Conservation (phyloP, 345 rosid species). For the Eucalyptus cloeziana region DNA sequence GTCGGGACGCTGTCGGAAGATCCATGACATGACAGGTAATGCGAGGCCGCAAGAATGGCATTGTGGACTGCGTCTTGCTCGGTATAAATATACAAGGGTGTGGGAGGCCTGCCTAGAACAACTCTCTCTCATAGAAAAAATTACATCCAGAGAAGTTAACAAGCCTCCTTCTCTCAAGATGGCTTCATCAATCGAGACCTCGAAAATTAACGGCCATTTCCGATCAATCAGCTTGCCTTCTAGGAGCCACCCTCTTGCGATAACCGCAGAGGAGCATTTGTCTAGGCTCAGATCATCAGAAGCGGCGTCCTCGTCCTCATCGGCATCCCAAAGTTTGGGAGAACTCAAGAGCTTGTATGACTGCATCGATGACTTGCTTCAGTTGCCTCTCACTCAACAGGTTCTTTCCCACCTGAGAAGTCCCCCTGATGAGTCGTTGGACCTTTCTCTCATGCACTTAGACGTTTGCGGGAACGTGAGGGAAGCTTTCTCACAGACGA, state of each 20-base stretch:
- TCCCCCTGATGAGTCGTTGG: not conserved
- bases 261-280: not conserved
- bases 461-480: not conserved
- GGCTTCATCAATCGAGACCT: not conserved
- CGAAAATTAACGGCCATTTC: not conserved
- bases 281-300: not conserved
- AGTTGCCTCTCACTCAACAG: not conserved
- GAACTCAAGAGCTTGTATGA: not conserved
- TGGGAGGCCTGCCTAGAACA: not conserved
- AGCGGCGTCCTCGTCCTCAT: not conserved
- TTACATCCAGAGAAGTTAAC: not conserved
- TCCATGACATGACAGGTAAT: not conserved
- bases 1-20: not conserved
- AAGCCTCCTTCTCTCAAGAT: not conserved
- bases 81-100: not conserved
- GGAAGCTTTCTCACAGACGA: not conserved
- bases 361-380: constrained; percentile 1
- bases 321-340: not conserved
- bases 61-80: not conserved
- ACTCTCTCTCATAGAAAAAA: not conserved
- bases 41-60: not conserved
- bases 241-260: not conserved
- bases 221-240: not conserved
- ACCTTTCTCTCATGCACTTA: constrained; percentile 1
- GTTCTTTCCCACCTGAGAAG: not conserved